Evolutionary conservation across 495 filamentous ascomycete species (phyloP).

Genomic region (Daldinia grandis): DNA sequence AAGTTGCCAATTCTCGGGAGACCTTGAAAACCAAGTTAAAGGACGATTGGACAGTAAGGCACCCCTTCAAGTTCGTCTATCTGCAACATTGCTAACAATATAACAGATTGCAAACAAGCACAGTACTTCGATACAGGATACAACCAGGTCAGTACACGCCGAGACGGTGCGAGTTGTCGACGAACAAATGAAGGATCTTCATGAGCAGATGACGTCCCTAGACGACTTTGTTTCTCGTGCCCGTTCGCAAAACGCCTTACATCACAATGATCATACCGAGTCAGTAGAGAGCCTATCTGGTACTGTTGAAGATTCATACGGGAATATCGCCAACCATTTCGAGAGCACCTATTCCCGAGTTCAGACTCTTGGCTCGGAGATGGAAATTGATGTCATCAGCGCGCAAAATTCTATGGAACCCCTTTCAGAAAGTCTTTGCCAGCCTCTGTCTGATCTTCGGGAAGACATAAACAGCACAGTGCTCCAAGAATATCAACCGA

Average conservation of each 20-base stretch:
- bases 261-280: slow-evolving; percentile 69
- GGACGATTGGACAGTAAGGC: slow-evolving; percentile 83
- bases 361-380: slow-evolving; percentile 68
- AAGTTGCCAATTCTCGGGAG: slow-evolving; percentile 75
- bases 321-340: slow-evolving; percentile 71
- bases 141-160: slow-evolving; percentile 88
- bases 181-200: slow-evolving; percentile 85
- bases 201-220: slow-evolving; percentile 83
- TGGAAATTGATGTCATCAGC: slow-evolving; percentile 60
- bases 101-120: slow-evolving; percentile 76
- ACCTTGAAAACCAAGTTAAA: slow-evolving; percentile 81
- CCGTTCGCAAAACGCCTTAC: slow-evolving; percentile 78
- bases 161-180: slow-evolving; percentile 91
- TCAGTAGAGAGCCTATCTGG: slow-evolving; percentile 68
- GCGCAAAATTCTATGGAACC: slow-evolving; percentile 65
- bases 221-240: slow-evolving; percentile 91
- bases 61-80: not conserved
- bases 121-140: slow-evolving; percentile 78
- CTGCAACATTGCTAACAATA: slow-evolving; percentile 40
- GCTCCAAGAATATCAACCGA: slow-evolving; percentile 80
- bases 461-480: slow-evolving; percentile 65
- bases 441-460: slow-evolving; percentile 75
- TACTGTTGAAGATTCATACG: slow-evolving; percentile 75
- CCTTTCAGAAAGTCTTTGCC: slow-evolving; percentile 66
- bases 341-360: slow-evolving; percentile 68